Evolutionary conservation across 345 rosid genomes (phyloP).

Genomic region (Linum lewisii): DNA sequence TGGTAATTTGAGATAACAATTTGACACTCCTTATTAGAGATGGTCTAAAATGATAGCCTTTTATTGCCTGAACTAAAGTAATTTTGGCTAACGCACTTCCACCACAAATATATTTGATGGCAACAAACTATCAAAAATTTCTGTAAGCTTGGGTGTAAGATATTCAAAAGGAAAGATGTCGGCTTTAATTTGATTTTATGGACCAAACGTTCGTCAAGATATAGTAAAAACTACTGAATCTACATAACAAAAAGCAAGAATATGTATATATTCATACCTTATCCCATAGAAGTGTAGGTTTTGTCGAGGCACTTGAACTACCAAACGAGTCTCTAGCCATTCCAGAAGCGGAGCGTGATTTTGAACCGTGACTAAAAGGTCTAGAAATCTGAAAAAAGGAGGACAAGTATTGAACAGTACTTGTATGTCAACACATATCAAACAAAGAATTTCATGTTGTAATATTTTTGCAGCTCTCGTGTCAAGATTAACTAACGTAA

Average conservation of each 20-base stretch:
- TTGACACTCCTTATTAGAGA: too few relatives aligned
- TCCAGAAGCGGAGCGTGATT: conserved; percentile 37
- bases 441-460: background rate
- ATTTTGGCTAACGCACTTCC: too few relatives aligned
- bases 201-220: background rate
- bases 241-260: background rate
- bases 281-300: conserved; percentile 52
- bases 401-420: background rate
- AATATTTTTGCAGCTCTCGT: background rate
- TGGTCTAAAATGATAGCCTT: too few relatives aligned
- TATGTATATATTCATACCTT: conserved; percentile 36
- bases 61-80: too few relatives aligned
- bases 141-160: too few relatives aligned
- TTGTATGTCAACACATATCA: background rate
- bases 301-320: conserved; percentile 25
- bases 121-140: too few relatives aligned
- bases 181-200: background rate
- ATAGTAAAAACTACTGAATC: too few relatives aligned
- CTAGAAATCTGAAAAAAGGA: conserved; percentile 39
- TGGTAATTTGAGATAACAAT: too few relatives aligned
- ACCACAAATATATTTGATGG: too few relatives aligned
- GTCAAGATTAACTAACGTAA: background rate
- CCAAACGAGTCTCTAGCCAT: conserved; percentile 33
- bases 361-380: conserved; percentile 52
- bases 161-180: background rate